A percentile compares a stretch with the other conserved stretches of the same genome.
phyloP scores from a whole-genome alignment of 2,329 filamentous ascomycete genomes.

The Fusarium succisae region DNA sequence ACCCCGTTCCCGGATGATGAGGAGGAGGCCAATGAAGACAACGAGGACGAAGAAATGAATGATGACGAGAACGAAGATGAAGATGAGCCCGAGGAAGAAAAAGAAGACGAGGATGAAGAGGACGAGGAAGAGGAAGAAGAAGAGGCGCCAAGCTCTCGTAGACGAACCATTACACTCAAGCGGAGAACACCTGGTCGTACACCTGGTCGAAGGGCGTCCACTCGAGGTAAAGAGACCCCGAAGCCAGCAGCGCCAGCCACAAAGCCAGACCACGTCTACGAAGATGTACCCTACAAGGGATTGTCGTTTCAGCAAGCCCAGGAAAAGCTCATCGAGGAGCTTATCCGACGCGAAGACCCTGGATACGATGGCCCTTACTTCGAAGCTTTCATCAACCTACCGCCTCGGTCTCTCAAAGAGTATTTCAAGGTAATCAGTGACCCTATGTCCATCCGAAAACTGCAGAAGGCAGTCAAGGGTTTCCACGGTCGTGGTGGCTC shows the following conservation, averaged over 20 bases:
- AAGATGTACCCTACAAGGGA: constrained; percentile 71
- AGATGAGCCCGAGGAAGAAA: constrained; percentile 43
- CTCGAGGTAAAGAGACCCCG: constrained; percentile 46
- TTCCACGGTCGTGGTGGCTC: constrained; percentile 73
- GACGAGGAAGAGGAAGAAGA: constrained; percentile 45
- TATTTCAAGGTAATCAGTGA: constrained; percentile 88
- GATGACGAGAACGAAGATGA: constrained; percentile 45
- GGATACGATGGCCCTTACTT: constrained; percentile 76
- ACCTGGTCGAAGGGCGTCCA: constrained; percentile 45
- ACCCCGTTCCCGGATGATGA: constrained; percentile 67
- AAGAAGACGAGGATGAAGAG: constrained; percentile 43
- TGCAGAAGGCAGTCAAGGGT: constrained; percentile 81
- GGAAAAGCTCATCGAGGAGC: constrained; percentile 81
- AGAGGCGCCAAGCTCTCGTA: constrained; percentile 45
- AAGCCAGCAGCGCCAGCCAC: constrained; percentile 50
- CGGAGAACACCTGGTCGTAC: constrained; percentile 49
- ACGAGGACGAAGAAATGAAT: constrained; percentile 48
- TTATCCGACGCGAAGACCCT: constrained; percentile 74
- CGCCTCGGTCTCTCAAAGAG: constrained; percentile 78
- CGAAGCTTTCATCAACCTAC: constrained; percentile 80
- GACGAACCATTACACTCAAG: constrained; percentile 53
- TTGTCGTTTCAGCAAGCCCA: constrained; percentile 86
- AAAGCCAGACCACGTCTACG: constrained; percentile 63
- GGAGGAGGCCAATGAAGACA: constrained; percentile 44
- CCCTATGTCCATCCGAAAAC: constrained; percentile 79